Conservation (phyloP, 2,329 filamentous ascomycete species). For the Lecanicillium sp. region DNA sequence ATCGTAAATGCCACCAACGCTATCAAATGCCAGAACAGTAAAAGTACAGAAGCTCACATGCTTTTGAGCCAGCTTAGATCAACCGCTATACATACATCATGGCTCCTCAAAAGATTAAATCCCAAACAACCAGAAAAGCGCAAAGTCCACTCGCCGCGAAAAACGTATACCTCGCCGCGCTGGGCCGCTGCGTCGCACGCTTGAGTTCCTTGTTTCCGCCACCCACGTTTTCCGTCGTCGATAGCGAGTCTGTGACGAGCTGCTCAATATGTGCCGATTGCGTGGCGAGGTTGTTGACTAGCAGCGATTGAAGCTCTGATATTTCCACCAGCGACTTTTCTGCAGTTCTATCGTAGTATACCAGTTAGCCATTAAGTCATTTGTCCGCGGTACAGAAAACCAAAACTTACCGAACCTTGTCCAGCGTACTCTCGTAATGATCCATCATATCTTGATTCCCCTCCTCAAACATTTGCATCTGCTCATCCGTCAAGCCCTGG, state of each 20-base stretch:
- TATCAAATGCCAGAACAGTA: too few species aligned
- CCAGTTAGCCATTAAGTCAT: not conserved
- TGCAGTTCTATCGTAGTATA: conserved; percentile 51
- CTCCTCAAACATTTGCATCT: conserved; percentile 86
- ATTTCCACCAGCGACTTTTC: conserved; percentile 91
- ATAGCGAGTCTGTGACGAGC: conserved; percentile 73
- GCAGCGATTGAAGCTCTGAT: conserved; percentile 79
- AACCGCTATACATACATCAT: too few species aligned
- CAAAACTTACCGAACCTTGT: conserved; percentile 75
- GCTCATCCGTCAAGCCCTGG: conserved; percentile 66
- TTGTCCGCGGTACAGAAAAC: conserved; percentile 5
- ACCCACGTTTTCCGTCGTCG: conserved; percentile 78
- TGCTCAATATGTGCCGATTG: conserved; percentile 88
- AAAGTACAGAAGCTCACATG: too few species aligned
- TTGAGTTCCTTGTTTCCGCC: conserved; percentile 88
- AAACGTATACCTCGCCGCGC: conserved; percentile 69
- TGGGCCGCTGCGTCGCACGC: conserved; percentile 64
- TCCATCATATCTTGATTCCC: conserved; percentile 90
- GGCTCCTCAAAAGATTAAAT: conserved; percentile 46
- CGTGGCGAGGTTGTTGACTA: conserved; percentile 75
- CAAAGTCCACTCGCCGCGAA: conserved; percentile 72
- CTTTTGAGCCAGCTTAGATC: too few species aligned
- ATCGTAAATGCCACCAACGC: too few species aligned
- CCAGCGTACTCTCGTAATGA: conserved; percentile 87
- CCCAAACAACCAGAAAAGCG: conserved; percentile 67